Conservation (phyloP, 768 basidiomycete species). For the Pleurotus citrinopileatus region DNA sequence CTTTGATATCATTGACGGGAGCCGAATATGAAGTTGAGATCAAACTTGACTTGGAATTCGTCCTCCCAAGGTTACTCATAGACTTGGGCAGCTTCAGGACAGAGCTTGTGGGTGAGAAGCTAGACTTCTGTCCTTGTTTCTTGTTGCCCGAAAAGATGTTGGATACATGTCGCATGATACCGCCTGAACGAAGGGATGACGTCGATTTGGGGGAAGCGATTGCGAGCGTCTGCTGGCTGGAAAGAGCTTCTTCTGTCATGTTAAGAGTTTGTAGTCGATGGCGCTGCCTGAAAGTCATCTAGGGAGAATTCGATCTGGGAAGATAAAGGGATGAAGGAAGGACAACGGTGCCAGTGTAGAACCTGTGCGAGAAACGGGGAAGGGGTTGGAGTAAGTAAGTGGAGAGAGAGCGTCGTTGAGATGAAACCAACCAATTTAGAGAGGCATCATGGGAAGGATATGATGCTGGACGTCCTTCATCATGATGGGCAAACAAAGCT, state of each 20-base stretch:
- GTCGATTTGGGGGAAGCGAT: background rate
- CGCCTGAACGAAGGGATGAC: background rate
- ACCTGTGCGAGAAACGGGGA: too few relatives aligned
- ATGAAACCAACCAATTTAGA: background rate
- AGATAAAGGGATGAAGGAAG: background rate
- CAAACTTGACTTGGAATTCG: constrained; percentile 4
- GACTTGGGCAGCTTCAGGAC: constrained; percentile 4
- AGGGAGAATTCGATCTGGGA: background rate
- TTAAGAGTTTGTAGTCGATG: constrained; percentile 6
- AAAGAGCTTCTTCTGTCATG: constrained; percentile 3
- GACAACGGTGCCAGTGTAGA: background rate
- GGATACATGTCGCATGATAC: constrained; percentile 9
- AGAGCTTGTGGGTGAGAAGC: constrained; percentile 1
- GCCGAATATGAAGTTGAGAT: constrained; percentile 5
- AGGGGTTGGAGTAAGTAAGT: background rate
- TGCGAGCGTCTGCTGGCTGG: constrained; percentile 6
- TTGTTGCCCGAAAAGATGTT: constrained; percentile 8
- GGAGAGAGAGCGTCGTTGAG: background rate
- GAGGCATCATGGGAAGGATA: constrained; percentile 4
- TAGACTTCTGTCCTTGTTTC: constrained; percentile 1
- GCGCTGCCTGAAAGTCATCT: constrained; percentile 9
- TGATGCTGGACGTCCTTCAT: constrained; percentile 7
- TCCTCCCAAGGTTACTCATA: background rate
- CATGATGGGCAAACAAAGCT: constrained; percentile 6
- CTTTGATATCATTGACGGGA: background rate